Conservation (phyloP, 2,329 filamentous ascomycete species). For the Hirsutella rhossiliensis region DNA sequence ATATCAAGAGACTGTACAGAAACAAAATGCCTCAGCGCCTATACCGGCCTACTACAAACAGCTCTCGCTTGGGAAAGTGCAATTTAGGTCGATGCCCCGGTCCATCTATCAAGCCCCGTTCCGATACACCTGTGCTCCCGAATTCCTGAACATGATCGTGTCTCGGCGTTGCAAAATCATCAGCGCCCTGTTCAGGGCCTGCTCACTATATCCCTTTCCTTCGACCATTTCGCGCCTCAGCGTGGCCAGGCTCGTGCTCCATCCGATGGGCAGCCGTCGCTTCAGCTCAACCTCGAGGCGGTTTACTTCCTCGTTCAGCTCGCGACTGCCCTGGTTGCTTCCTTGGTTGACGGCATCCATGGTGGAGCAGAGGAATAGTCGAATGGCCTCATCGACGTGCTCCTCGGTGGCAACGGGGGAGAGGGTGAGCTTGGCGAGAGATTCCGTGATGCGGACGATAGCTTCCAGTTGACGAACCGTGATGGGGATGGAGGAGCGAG, state of each 20-base stretch:
- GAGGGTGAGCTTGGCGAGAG: constrained; percentile 81
- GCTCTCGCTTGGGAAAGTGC: not conserved
- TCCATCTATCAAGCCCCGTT: constrained; percentile 45
- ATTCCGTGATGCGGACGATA: constrained; percentile 93
- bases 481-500: constrained; percentile 88
- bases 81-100: not conserved
- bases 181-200: constrained; percentile 71
- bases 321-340: constrained; percentile 68
- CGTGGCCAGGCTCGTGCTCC: constrained; percentile 83
- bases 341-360: constrained; percentile 97
- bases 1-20: no score
- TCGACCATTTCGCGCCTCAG: constrained; percentile 86
- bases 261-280: constrained; percentile 81
- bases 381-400: constrained; percentile 95
- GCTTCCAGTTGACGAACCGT: constrained; percentile 95
- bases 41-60: not conserved
- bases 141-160: constrained; percentile 70
- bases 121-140: constrained; percentile 62
- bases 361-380: constrained; percentile 88
- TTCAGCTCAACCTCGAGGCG: constrained; percentile 84
- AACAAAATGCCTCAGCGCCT: no score
- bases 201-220: constrained; percentile 79
- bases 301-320: constrained; percentile 79
- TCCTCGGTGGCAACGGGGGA: constrained; percentile 77
- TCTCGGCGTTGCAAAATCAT: constrained; percentile 80